These are phyloP conservation scores for Mycosphaerelloides madeirae DNA, from an alignment of 2,329 filamentous ascomycete species.

Conservation along the genomic window DNA sequence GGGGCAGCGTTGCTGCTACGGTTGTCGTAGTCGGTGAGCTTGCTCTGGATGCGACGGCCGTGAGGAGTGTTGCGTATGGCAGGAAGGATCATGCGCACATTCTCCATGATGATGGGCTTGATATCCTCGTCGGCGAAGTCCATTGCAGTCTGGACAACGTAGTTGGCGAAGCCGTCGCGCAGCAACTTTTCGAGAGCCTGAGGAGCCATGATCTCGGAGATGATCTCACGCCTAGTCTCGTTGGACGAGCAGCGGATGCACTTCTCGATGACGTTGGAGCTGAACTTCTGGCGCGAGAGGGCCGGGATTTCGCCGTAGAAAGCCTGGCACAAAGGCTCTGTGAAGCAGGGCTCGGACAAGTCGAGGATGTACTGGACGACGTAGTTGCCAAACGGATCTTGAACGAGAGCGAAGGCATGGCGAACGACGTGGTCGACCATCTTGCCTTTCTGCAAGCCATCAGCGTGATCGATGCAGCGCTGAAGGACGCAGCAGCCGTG, in stretches of 20 bases:
- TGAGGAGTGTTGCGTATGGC: constrained; percentile 87
- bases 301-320: constrained; percentile 69
- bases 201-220: constrained; percentile 71
- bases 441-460: constrained; percentile 80
- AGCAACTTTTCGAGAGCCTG: constrained; percentile 82
- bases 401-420: constrained; percentile 82
- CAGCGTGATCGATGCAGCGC: constrained; percentile 95
- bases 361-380: constrained; percentile 98
- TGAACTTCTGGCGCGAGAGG: constrained; percentile 95
- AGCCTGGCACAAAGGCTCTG: constrained; percentile 76
- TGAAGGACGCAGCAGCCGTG: constrained; percentile 98
- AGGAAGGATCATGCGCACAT: constrained; percentile 78
- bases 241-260: constrained; percentile 73
- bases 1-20: constrained; percentile 33
- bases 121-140: constrained; percentile 73
- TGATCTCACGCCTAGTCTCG: constrained; percentile 71
- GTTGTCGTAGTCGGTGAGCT: constrained; percentile 61
- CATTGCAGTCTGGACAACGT: constrained; percentile 93
- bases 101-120: constrained; percentile 73
- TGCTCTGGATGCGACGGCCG: constrained; percentile 86
- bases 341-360: constrained; percentile 80
- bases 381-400: constrained; percentile 97
- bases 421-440: constrained; percentile 82
- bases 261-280: constrained; percentile 98
- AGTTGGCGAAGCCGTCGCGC: constrained; percentile 92